Percentiles rank a stretch among this genome's conserved stretches.
Conservation (phyloP, 2,329 filamentous ascomycete species). For the Ophiobolus disseminans region DNA sequence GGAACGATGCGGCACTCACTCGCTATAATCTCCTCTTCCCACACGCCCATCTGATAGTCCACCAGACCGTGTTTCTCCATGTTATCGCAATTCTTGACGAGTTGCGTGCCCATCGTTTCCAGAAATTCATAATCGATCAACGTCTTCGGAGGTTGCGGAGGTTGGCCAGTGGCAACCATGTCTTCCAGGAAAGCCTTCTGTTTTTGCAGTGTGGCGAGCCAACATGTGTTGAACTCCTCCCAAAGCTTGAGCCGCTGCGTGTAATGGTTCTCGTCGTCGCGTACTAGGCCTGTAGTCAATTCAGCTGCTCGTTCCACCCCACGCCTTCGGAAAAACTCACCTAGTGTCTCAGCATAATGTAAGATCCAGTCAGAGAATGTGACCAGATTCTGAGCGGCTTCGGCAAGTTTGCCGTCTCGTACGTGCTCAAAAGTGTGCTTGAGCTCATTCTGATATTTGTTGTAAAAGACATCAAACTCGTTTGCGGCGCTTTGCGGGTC, state of each 20-base stretch:
- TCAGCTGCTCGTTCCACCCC: constrained; percentile 47
- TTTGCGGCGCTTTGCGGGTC: constrained; percentile 53
- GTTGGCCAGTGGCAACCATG: constrained; percentile 65
- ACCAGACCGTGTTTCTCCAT: constrained; percentile 93
- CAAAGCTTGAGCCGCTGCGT: constrained; percentile 82
- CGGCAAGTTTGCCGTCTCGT: constrained; percentile 65
- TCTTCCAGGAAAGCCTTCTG: constrained; percentile 77
- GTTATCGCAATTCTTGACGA: constrained; percentile 82
- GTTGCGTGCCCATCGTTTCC: constrained; percentile 79
- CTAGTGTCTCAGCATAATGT: constrained; percentile 69
- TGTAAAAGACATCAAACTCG: constrained; percentile 71
- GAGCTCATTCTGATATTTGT: constrained; percentile 63
- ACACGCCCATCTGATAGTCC: constrained; percentile 96
- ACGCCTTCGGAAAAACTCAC: constrained; percentile 57
- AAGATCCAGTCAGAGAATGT: constrained; percentile 72
- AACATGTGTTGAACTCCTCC: constrained; percentile 93
- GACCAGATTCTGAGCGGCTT: constrained; percentile 65
- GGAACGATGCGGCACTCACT: constrained; percentile 63
- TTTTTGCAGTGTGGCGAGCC: constrained; percentile 82
- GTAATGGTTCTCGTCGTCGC: constrained; percentile 80
- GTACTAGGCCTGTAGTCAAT: constrained; percentile 73
- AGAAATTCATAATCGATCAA: constrained; percentile 73
- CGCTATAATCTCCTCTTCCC: constrained; percentile 88
- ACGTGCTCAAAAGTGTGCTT: constrained; percentile 75
- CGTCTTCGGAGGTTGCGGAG: constrained; percentile 65